Percentiles rank a stretch among this genome's conserved stretches.
phyloP scores from a whole-genome alignment of 1,284 basidiomycete genomes.

The Sutorius eximius region DNA sequence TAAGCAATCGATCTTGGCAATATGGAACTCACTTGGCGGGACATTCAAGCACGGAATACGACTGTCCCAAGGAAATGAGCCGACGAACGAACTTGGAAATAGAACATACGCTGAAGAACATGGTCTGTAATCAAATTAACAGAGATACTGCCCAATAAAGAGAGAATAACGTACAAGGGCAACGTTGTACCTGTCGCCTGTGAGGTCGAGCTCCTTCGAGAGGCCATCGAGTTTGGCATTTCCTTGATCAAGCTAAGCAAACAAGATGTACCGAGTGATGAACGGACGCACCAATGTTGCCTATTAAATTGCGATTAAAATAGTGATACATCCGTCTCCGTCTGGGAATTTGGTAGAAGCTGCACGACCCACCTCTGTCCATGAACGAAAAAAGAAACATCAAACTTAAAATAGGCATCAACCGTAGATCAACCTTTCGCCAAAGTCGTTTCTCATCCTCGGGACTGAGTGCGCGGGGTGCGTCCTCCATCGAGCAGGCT shows the following conservation, averaged over 20 bases:
- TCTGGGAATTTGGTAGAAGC: not conserved
- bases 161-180: slow-evolving; percentile 47
- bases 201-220: slow-evolving; percentile 51
- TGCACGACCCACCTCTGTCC: slow-evolving; percentile 50
- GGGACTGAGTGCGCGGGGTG: slow-evolving; percentile 9
- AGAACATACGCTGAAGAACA: slow-evolving; percentile 65
- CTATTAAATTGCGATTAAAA: slow-evolving; percentile 30
- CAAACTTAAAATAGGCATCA: slow-evolving; percentile 64
- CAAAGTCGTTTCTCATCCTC: not conserved
- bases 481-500: not conserved
- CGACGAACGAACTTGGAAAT: not conserved
- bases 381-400: slow-evolving; percentile 68
- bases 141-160: not conserved
- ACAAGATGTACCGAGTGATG: not conserved
- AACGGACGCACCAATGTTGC: slow-evolving; percentile 52
- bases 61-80: slow-evolving; percentile 3
- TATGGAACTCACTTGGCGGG: slow-evolving; percentile 29
- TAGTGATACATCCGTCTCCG: not conserved
- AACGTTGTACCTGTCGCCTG: slow-evolving; percentile 63
- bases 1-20: not conserved
- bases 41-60: slow-evolving; percentile 35
- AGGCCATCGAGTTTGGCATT: slow-evolving; percentile 65
- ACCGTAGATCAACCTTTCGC: slow-evolving; percentile 47
- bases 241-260: not conserved
- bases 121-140: slow-evolving; percentile 45